A percentile compares a stretch with the other conserved stretches of the same genome.
Evolutionary conservation across 202 grass and related monocot genomes (phyloP).

Genomic region (Elaeis oleifera): DNA sequence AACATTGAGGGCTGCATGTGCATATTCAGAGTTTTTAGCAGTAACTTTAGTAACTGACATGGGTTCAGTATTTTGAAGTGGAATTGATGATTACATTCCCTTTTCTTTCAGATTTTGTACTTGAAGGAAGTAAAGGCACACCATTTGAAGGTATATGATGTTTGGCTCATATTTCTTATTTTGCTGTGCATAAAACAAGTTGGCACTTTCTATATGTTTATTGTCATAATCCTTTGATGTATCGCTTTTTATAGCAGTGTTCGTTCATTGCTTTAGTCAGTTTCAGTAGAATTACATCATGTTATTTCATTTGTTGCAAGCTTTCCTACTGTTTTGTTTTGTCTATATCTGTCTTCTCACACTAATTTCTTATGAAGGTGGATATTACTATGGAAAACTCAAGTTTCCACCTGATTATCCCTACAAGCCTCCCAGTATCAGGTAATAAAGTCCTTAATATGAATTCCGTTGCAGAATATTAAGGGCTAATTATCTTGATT

Average conservation of each 20-base stretch:
- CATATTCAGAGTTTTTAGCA: too few relatives aligned
- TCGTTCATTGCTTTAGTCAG: too few relatives aligned
- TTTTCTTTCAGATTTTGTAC: conserved; percentile 69
- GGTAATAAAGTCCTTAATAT: conserved; percentile 32
- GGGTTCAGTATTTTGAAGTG: not conserved
- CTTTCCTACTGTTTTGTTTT: not conserved
- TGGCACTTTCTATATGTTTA: too few relatives aligned
- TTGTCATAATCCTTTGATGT: too few relatives aligned
- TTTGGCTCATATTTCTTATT: too few relatives aligned
- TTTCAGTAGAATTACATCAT: not conserved
- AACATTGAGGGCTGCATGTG: too few relatives aligned
- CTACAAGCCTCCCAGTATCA: conserved; percentile 92
- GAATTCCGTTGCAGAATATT: too few relatives aligned
- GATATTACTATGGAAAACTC: conserved; percentile 93
- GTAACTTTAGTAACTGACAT: too few relatives aligned
- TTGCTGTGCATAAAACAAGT: too few relatives aligned
- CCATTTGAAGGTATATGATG: conserved; percentile 74
- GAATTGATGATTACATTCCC: not conserved
- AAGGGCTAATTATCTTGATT: not conserved
- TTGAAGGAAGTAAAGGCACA: conserved; percentile 90
- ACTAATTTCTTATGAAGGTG: conserved; percentile 43
- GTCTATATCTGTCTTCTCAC: not conserved
- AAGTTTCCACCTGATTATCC: conserved; percentile 95
- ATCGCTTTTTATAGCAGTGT: too few relatives aligned
- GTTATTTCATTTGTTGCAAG: not conserved